These are phyloP conservation scores for Immersiella caudata DNA, from an alignment of 495 filamentous ascomycete species.

Conservation along the genomic window DNA sequence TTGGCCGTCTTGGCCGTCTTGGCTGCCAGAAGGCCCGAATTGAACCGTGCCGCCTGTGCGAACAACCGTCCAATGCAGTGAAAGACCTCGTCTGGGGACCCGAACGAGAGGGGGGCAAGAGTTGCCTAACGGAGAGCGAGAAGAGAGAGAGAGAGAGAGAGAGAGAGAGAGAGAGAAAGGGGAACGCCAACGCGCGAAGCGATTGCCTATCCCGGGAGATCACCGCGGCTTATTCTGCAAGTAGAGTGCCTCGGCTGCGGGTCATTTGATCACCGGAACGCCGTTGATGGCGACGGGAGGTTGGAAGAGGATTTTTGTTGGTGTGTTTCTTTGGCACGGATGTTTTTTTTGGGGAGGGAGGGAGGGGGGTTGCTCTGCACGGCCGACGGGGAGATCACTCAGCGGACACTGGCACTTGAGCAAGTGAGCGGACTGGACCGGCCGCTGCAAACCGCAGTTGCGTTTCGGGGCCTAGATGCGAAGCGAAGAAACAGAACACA, in stretches of 20 bases:
- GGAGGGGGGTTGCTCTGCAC: too few relatives aligned
- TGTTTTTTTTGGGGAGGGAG: background rate
- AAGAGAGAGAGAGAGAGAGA: too few relatives aligned
- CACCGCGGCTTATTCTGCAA: conserved; percentile 1
- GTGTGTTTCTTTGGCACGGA: background rate
- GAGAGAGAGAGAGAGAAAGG: background rate
- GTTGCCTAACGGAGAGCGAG: too few relatives aligned
- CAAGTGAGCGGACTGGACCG: background rate
- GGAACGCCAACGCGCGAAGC: background rate
- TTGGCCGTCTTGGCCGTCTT: conserved; percentile 1
- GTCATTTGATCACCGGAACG: background rate
- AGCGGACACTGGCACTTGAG: background rate
- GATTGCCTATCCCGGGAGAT: background rate
- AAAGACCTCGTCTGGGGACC: background rate
- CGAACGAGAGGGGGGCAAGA: too few relatives aligned
- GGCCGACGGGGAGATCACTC: background rate
- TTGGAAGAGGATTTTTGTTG: too few relatives aligned
- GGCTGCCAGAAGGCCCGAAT: background rate
- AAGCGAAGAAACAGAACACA: background rate
- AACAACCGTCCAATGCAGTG: background rate
- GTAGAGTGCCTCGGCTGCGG: background rate
- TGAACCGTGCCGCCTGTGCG: background rate
- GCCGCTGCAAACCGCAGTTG: background rate
- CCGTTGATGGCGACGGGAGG: background rate
- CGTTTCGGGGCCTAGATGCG: background rate